These are phyloP conservation scores for Microbotryum scabiosae DNA, from an alignment of 1,284 basidiomycete species.

Conservation along the genomic window DNA sequence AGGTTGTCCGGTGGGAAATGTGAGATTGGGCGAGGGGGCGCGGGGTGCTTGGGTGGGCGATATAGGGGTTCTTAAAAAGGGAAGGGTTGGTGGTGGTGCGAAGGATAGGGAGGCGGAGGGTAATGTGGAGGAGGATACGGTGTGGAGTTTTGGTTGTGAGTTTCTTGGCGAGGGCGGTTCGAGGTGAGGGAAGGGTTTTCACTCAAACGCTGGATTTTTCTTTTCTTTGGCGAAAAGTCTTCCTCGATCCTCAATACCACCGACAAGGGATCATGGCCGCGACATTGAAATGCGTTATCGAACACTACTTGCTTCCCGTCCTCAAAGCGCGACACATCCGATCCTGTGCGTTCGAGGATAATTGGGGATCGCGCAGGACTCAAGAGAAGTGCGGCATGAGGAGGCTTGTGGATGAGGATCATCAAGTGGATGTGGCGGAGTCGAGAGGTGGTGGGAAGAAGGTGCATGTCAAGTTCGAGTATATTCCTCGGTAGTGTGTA, in stretches of 20 bases:
- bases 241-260: slow-evolving; percentile 5
- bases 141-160: slow-evolving; percentile 21
- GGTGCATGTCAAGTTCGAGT: neutral
- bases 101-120: neutral
- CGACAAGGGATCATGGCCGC: slow-evolving; percentile 12
- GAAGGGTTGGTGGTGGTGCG: neutral
- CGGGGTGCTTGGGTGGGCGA: neutral
- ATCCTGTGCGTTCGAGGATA: slow-evolving; percentile 9
- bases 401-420: neutral
- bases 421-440: neutral
- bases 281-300: slow-evolving; percentile 1
- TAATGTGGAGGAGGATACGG: neutral
- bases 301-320: neutral
- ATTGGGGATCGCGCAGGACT: slow-evolving; percentile 2
- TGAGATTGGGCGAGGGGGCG: neutral
- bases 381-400: slow-evolving; percentile 17
- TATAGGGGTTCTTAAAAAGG: neutral
- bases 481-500: neutral
- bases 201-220: neutral
- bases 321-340: slow-evolving; percentile 5
- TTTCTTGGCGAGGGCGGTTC: neutral
- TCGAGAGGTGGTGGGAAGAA: slow-evolving; percentile 6
- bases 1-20: neutral
- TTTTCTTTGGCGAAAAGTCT: slow-evolving; percentile 1
- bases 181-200: neutral